Evolutionary conservation across 305 asterid species (phyloP), one percentile per base, ranked within the genome.

Genomic region (Petunia hybrid): DNA sequence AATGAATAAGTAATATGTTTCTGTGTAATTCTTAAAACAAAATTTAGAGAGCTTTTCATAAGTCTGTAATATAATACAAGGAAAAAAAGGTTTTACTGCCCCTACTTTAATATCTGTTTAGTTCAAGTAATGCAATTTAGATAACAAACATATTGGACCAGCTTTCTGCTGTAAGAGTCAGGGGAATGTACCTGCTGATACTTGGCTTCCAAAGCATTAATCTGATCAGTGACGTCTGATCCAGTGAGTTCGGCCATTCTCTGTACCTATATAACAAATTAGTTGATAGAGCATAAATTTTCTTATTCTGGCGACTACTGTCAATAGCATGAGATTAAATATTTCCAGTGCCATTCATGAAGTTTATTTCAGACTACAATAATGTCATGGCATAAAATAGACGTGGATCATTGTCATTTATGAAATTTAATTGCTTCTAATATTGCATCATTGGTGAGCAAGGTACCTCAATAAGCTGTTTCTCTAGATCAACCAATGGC

Each of bases 231-330:
- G 93, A 93, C 88, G 86, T 96, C 98, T 80, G 91, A 88, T 45
- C 97, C 99, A 80, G 99, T 92, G 86, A 91, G 98, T 73, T 91
- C 92, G 51, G 97, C 96, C 98, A 90, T 94, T 88, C 84, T 94
- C 85, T 91, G 94, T 76, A 94, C 97, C 98, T 94, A 86, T 80
- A 89, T 8, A 62, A 63, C 78, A 63, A 81, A 82, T 63, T 65
- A 82, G 45, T 74, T 78, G 14, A 35, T 51, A 73, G 6, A 73
- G 4, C 78, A 73, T 51, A 12, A 48, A 62, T 35, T 73, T 57
- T 51, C 42, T 36, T 61, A 73, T 73, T 51, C 62, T 51, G 6
- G 63, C 1, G 51, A 51, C 78, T 48, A 48, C 45, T 6, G 41
- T 51, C 45, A 48, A 16, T 51, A 73, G 6, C 63, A 73, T 5